Evolutionary conservation across 192 early-diverging fungal genomes (phyloP).

Genomic region (Funneliformis mosseae): DNA sequence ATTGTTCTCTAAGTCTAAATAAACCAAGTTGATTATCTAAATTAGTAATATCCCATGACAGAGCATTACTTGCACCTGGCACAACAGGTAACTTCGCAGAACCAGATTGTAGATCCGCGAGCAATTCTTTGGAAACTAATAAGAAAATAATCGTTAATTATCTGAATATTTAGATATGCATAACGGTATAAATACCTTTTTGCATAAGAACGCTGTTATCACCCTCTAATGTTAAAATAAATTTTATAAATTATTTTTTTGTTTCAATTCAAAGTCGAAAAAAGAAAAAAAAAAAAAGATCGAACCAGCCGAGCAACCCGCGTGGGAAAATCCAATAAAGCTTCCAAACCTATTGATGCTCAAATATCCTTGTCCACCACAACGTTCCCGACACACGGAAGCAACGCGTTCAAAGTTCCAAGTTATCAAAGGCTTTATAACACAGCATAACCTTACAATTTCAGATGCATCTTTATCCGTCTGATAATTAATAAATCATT

Average conservation of each 20-base stretch:
- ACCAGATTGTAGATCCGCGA: slow-evolving; percentile 56
- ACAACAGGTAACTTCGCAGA: slow-evolving; percentile 45
- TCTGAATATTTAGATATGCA: neutral
- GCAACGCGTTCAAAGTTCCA: slow-evolving; percentile 75
- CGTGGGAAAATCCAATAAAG: slow-evolving; percentile 72
- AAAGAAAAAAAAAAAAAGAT: neutral
- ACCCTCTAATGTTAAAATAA: slow-evolving; percentile 45
- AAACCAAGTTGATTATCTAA: slow-evolving; percentile 51
- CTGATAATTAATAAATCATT: slow-evolving; percentile 39
- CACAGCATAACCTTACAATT: slow-evolving; percentile 72
- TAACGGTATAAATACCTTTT: slow-evolving; percentile 44
- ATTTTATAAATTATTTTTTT: neutral
- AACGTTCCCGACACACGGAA: slow-evolving; percentile 71
- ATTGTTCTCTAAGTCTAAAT: slow-evolving; percentile 50
- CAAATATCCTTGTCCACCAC: slow-evolving; percentile 77
- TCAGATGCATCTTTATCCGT: slow-evolving; percentile 55
- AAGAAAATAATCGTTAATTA: neutral
- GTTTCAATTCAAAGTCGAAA: neutral
- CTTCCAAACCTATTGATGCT: slow-evolving; percentile 64
- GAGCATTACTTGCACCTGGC: slow-evolving; percentile 42
- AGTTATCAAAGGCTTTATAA: slow-evolving; percentile 74
- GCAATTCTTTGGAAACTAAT: slow-evolving; percentile 67
- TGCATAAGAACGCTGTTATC: slow-evolving; percentile 78
- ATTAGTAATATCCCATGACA: slow-evolving; percentile 52
- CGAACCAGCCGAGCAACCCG: slow-evolving; percentile 70